phyloP scores from a whole-genome alignment of 2,329 filamentous ascomycete genomes.

The Beauveria scarabaeidicola region DNA sequence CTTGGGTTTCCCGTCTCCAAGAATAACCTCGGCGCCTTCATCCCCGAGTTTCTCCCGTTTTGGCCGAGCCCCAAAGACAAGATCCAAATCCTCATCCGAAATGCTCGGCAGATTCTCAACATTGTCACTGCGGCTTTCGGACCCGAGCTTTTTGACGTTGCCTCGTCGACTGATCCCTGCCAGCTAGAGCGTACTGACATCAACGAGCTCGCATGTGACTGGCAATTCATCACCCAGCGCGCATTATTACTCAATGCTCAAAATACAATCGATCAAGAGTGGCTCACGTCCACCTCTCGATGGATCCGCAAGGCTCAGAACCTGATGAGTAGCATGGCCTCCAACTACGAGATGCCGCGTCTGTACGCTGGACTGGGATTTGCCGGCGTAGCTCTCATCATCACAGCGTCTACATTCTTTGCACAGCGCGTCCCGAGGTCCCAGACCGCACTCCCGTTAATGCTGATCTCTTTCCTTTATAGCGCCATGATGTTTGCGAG shows the following conservation, averaged over 20 bases:
- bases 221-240: constrained; percentile 35
- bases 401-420: constrained; percentile 11
- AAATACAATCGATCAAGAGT: constrained; percentile 26
- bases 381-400: constrained; percentile 33
- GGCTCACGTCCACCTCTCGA: constrained; percentile 36
- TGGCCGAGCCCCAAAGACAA: constrained; percentile 53
- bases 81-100: constrained; percentile 62
- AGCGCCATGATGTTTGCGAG: constrained; percentile 93
- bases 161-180: constrained; percentile 28
- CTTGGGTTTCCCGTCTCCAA: constrained; percentile 80
- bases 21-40: constrained; percentile 85
- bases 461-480: constrained; percentile 53
- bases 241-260: constrained; percentile 17
- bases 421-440: neutral
- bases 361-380: constrained; percentile 40
- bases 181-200: constrained; percentile 31
- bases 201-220: constrained; percentile 59
- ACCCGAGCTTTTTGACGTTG: constrained; percentile 31
- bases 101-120: constrained; percentile 70
- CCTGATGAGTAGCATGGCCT: constrained; percentile 80
- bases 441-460: constrained; percentile 28
- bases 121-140: constrained; percentile 69
- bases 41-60: constrained; percentile 67
- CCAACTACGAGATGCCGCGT: constrained; percentile 72
- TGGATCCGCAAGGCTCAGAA: constrained; percentile 69